phyloP scores from a whole-genome alignment of 202 grass and related monocot species.

The Elaeis oleifera region DNA sequence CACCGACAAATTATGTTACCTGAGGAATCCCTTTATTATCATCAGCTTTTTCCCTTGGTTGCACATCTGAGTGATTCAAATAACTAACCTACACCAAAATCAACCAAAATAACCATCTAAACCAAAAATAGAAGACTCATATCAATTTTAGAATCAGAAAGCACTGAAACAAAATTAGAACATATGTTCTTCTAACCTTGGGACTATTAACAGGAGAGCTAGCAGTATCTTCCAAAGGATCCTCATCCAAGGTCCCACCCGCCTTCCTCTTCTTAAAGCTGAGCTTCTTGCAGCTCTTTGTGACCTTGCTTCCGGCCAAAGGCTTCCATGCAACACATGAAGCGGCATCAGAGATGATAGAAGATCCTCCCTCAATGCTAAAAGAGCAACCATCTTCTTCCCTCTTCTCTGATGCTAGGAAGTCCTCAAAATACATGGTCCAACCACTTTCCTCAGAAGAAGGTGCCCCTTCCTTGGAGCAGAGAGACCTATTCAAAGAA shows the following conservation, averaged over 20 bases:
- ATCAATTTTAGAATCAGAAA: background rate
- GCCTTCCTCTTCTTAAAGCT: constrained; percentile 7
- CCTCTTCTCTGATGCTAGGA: constrained; percentile 7
- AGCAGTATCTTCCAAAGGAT: constrained; percentile 25
- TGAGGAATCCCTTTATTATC: background rate
- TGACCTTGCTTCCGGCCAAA: background rate
- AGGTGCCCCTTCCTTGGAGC: background rate
- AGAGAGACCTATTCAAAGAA: background rate
- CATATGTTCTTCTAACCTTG: background rate
- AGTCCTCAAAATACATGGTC: constrained; percentile 43
- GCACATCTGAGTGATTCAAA: background rate
- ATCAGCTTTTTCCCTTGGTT: background rate
- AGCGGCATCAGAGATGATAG: constrained; percentile 20
- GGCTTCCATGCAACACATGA: constrained; percentile 11
- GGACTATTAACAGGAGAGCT: constrained; percentile 16
- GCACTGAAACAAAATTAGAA: background rate
- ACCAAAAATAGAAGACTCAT: background rate
- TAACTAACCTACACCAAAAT: background rate
- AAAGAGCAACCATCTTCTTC: background rate
- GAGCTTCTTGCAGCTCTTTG: background rate
- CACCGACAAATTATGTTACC: background rate
- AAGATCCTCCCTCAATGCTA: background rate
- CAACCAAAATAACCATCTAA: background rate
- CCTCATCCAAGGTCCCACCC: background rate
- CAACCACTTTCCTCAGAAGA: constrained; percentile 33